These are phyloP conservation scores for Macrophomina tecta DNA, from an alignment of 2,329 filamentous ascomycete genomes.

Conservation along the genomic window DNA sequence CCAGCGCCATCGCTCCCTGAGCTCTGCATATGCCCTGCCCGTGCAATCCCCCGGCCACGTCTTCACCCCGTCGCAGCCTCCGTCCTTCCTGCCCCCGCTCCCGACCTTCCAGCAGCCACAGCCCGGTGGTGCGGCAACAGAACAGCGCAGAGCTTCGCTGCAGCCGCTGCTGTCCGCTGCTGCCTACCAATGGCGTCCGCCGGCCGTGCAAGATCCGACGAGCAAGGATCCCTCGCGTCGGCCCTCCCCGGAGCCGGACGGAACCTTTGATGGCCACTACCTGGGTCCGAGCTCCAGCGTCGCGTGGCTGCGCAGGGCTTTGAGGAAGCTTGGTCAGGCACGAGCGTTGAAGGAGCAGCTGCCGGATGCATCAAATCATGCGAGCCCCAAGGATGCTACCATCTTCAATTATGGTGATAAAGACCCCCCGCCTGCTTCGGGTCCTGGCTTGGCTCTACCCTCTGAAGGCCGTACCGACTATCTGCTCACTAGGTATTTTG, in stretches of 20 bases:
- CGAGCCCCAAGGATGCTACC: conserved; percentile 13
- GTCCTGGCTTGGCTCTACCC: neutral
- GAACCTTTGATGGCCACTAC: conserved; percentile 25
- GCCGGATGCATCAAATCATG: neutral
- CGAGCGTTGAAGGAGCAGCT: conserved; percentile 14
- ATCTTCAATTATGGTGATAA: conserved; percentile 26
- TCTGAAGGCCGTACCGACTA: conserved; percentile 15
- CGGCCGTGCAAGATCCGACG: conserved; percentile 11
- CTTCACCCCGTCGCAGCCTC: conserved; percentile 7
- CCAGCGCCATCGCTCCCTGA: conserved; percentile 11
- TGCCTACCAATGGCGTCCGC: conserved; percentile 10
- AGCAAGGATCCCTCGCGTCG: conserved; percentile 23
- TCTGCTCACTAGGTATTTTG: conserved; percentile 62
- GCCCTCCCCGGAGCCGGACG: conserved; percentile 20
- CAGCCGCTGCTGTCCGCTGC: conserved; percentile 8
- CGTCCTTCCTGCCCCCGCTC: conserved; percentile 10
- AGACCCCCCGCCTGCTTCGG: neutral
- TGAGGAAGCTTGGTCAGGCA: conserved; percentile 20
- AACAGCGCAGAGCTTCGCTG: conserved; percentile 15
- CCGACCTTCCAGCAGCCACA: conserved; percentile 20
- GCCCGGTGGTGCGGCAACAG: neutral
- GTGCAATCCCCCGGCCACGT: conserved; percentile 1
- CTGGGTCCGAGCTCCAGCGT: conserved; percentile 13
- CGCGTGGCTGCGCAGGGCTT: conserved; percentile 22
- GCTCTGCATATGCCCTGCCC: conserved; percentile 1